Base-by-base conservation (phyloP, 2,329 filamentous ascomycete species). In the Trichoderma endophyticum region DNA sequence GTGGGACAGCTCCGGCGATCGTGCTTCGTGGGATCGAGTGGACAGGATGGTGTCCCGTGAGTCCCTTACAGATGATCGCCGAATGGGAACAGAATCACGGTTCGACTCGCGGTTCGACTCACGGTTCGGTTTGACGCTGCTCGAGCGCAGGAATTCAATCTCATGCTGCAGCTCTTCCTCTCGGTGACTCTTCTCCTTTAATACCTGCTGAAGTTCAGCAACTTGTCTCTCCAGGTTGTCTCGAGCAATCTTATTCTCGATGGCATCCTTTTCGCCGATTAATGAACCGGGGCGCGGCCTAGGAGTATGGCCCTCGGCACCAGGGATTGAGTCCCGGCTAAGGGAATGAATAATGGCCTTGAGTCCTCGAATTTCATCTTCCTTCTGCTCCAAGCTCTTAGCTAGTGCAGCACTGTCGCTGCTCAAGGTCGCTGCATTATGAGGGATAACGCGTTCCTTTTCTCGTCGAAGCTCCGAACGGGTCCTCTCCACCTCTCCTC, bases 301-400 rank as follows among this genome's bases (percentile, higher is more conserved):
- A 6, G 78, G 76, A 5, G 76, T 76, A n/a, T 73, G 76, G 73
- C 81, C 77, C 30, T 70, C 73, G 79, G 79, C 57, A 32, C 81
- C 82, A 4, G 85, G 84, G n/a, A 87, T 84, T 12, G 91, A 88
- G 75, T 93, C 93, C 73, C 94, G 88, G 80, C 94, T 97, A 48
- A 99, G 86, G 21, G 94, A 97, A 82, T 98, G 95, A 73, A 99
- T 98, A 79, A 99, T 98, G 57, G 96, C 95, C 82, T 98, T 99
- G 75, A 99, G 87, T 61, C 96, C 96, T 74, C 95, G 89, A 78
- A 99, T 98, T 84, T 99, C 96, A 77, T 99, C 96, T 78, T 99
- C 95, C 80, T 97, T 96, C 79, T 97, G 93, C 79, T 97, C 94
- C 34, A 98, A 82, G 74, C 97, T 94, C 80, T 93, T 93, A 57